Conservation (phyloP, 139 green algal species). For the Chlamydomonas urium region DNA sequence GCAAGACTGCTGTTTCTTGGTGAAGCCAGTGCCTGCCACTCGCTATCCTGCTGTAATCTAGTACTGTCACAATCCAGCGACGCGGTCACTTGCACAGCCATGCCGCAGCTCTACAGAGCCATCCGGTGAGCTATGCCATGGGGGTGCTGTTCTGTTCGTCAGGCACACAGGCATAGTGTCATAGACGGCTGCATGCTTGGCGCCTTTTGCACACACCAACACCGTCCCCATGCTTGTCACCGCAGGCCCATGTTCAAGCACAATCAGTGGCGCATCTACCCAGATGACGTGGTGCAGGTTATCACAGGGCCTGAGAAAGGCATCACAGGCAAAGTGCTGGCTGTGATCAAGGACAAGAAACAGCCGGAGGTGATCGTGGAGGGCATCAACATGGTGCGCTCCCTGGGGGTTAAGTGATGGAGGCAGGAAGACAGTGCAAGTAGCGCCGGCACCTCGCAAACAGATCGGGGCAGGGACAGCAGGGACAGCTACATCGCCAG, state of each 20-base stretch:
- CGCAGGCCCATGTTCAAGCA: slow-evolving; percentile 39
- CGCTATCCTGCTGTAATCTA: too few species aligned
- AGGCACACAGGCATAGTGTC: neutral
- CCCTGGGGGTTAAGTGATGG: too few species aligned
- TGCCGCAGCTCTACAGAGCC: neutral
- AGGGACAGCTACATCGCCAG: neutral
- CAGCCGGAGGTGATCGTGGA: slow-evolving; percentile 45
- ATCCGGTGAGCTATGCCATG: slow-evolving; percentile 2
- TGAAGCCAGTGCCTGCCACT: too few species aligned
- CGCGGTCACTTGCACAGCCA: neutral
- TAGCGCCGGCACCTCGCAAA: neutral
- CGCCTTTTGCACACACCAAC: neutral
- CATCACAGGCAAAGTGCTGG: slow-evolving; percentile 38
- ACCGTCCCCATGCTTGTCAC: neutral
- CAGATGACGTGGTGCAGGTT: slow-evolving; percentile 37
- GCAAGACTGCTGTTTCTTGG: too few species aligned
- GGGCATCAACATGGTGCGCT: slow-evolving; percentile 45
- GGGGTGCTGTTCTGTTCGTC: neutral
- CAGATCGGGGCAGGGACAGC: neutral
- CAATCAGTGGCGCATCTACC: slow-evolving; percentile 37
- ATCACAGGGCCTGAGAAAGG: slow-evolving; percentile 19
- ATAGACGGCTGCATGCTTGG: neutral
- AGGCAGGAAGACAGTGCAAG: too few species aligned
- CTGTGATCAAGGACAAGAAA: slow-evolving; percentile 36
- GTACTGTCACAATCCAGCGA: too few species aligned